Evolutionary conservation across 495 filamentous ascomycete species (phyloP).

Genomic region (Aspergillus taichungensis): DNA sequence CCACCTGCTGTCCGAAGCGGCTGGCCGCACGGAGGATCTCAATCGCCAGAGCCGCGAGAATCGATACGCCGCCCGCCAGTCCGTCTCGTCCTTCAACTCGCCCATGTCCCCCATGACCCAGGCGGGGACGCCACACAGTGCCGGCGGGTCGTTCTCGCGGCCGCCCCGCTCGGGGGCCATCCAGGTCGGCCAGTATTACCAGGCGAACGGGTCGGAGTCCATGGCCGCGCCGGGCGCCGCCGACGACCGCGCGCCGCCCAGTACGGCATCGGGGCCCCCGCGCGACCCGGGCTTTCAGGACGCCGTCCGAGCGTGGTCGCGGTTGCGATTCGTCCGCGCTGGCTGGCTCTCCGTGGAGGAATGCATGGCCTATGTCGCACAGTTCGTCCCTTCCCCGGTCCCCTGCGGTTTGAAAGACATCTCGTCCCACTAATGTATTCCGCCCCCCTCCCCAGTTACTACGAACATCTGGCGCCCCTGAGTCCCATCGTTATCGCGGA

Average conservation of each 20-base stretch:
- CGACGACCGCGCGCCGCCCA: slow-evolving; percentile 20
- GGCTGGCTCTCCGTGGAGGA: slow-evolving; percentile 95
- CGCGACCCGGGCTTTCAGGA: slow-evolving; percentile 39
- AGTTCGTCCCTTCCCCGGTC: slow-evolving; percentile 46
- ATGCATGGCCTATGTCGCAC: slow-evolving; percentile 85
- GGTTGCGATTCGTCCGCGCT: slow-evolving; percentile 83
- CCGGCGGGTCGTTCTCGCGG: slow-evolving; percentile 29
- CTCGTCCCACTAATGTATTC: slow-evolving; percentile 9
- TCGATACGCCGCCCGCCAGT: slow-evolving; percentile 29
- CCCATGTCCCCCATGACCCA: slow-evolving; percentile 34
- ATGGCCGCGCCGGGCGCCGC: slow-evolving; percentile 21
- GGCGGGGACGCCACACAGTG: slow-evolving; percentile 29
- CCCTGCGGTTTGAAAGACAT: too few relatives aligned
- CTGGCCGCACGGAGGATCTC: slow-evolving; percentile 42
- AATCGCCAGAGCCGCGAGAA: slow-evolving; percentile 35
- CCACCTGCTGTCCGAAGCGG: slow-evolving; percentile 51
- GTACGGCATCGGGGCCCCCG: slow-evolving; percentile 12
- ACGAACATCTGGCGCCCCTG: slow-evolving; percentile 76
- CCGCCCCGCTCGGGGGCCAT: slow-evolving; percentile 24
- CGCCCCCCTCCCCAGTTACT: slow-evolving; percentile 65
- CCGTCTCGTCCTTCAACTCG: slow-evolving; percentile 36
- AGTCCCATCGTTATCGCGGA: slow-evolving; percentile 86
- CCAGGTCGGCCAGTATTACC: slow-evolving; percentile 23
- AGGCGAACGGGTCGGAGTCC: slow-evolving; percentile 16
- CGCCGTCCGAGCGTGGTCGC: slow-evolving; percentile 77